These are phyloP conservation scores for Brassica carinata DNA, from an alignment of 345 rosid species.

Conservation along the genomic window DNA sequence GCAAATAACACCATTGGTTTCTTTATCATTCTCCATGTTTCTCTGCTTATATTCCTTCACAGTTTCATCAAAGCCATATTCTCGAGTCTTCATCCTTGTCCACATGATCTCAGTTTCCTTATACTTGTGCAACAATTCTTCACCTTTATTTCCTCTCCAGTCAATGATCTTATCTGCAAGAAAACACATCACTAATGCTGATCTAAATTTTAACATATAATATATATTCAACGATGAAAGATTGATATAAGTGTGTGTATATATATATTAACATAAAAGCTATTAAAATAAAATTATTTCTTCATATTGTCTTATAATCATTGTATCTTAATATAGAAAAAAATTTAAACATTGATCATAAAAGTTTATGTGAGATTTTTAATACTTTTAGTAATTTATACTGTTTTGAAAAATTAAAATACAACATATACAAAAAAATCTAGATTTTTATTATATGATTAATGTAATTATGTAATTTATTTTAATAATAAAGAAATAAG, in stretches of 20 bases:
- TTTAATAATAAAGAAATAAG: too few relatives aligned
- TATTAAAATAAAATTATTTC: too few relatives aligned
- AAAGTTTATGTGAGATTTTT: too few relatives aligned
- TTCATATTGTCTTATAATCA: too few relatives aligned
- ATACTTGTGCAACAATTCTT: conserved; percentile 18
- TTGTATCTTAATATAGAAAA: too few relatives aligned
- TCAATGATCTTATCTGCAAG: conserved; percentile 17
- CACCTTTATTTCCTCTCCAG: background rate
- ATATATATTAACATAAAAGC: too few relatives aligned
- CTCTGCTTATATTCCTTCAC: conserved; percentile 13
- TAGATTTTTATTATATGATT: too few relatives aligned
- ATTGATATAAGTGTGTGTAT: background rate
- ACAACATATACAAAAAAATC: too few relatives aligned
- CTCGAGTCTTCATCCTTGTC: conserved; percentile 17
- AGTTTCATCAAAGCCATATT: conserved; percentile 20
- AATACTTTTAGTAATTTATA: too few relatives aligned
- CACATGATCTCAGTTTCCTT: conserved; percentile 15
- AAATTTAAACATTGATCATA: too few relatives aligned
- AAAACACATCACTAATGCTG: background rate
- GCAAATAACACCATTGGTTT: conserved; percentile 5
- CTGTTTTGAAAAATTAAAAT: too few relatives aligned
- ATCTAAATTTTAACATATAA: background rate
- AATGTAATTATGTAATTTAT: too few relatives aligned
- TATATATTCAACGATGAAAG: background rate
- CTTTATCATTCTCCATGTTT: conserved; percentile 20